Conservation (phyloP, 1,139 yeast species). For the Wickerhamiella infanticola region DNA sequence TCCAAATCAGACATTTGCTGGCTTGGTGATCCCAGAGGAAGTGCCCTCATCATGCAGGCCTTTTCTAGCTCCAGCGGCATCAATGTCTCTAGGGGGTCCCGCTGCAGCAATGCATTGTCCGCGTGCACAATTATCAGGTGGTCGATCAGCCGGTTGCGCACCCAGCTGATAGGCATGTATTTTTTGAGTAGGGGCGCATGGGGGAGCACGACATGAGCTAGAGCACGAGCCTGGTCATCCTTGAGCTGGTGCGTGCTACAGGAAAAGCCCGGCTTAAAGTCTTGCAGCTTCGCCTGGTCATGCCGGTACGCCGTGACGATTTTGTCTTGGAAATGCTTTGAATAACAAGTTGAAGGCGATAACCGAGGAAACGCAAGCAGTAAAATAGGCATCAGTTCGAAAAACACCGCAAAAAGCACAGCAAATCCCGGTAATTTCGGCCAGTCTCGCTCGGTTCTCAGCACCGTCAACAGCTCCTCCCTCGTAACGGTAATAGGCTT, state of each 20-base stretch:
- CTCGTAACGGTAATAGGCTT: constrained; percentile 29
- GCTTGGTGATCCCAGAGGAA: constrained; percentile 6
- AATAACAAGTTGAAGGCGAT: constrained; percentile 50
- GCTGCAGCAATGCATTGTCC: constrained; percentile 12
- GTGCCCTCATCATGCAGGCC: constrained; percentile 12
- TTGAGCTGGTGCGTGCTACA: neutral
- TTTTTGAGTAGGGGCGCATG: constrained; percentile 6
- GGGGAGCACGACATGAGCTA: constrained; percentile 10
- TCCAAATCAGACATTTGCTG: constrained; percentile 1
- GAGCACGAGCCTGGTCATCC: constrained; percentile 2
- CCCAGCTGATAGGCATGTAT: constrained; percentile 5
- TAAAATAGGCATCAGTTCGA: constrained; percentile 48
- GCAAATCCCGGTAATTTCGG: constrained; percentile 50
- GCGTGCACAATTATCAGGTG: constrained; percentile 13
- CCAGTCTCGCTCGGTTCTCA: constrained; percentile 45
- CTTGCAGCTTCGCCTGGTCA: neutral
- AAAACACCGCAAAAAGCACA: constrained; percentile 38
- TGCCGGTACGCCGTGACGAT: constrained; percentile 2
- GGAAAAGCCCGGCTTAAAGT: neutral
- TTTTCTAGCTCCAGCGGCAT: constrained; percentile 7
- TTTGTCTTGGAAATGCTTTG: constrained; percentile 34
- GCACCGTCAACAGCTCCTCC: constrained; percentile 36
- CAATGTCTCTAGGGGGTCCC: constrained; percentile 6
- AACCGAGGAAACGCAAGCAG: constrained; percentile 45
- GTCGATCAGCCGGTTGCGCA: constrained; percentile 7